Evolutionary conservation across 2,329 filamentous ascomycete genomes (phyloP), one percentile per base, ranked within the genome.

Genomic region (Ilyonectria destructans): DNA sequence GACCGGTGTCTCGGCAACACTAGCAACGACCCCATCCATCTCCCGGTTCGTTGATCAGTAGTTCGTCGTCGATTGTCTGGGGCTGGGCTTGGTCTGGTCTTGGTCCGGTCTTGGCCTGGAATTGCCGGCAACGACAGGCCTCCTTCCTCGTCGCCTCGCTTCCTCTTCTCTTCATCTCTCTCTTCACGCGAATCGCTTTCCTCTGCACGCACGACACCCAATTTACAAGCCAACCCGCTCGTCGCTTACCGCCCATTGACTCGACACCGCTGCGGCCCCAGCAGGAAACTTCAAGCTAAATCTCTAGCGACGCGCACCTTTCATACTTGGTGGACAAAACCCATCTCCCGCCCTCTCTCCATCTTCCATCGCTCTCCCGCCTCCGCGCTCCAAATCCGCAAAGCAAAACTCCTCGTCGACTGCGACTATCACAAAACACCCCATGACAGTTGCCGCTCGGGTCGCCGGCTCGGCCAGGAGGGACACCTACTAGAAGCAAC

Each of bases 371-470:
- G 43, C 58, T 45, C 35, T 43, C 37, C 51, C 40, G 58, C 33
- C 59, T 63, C 49, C 48, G 23, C 48, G 43, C 52, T 65, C 35
- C 48, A 52, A 33, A 51, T 7, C 15, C 21, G 31, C 57, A 48
- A 61, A 49, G 57, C 52, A 62, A 65, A 67, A 48, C 17, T n/a
- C 31, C 21, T 54, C 40, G 40, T 58, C 46, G 43, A 21, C 58
- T 69, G 43, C 68, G 60, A 61, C 63, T 70, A 43, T 19, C 26
- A 21, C 29, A 40, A 69, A 55, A 59, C 52, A 37, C 19, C 70
- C 55, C 63, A 75, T 75, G 73, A 70, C 67, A 69, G 54, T 56
- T 68, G 64, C 58, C 64, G 52, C 67, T 58, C 67, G 49, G 61
- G 57, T 70, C 65, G 51, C 63, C 65, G 67, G 65, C 57, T 61